Evolutionary conservation across 331 rosid genomes (phyloP).

Genomic region (Acacia pycnantha): DNA sequence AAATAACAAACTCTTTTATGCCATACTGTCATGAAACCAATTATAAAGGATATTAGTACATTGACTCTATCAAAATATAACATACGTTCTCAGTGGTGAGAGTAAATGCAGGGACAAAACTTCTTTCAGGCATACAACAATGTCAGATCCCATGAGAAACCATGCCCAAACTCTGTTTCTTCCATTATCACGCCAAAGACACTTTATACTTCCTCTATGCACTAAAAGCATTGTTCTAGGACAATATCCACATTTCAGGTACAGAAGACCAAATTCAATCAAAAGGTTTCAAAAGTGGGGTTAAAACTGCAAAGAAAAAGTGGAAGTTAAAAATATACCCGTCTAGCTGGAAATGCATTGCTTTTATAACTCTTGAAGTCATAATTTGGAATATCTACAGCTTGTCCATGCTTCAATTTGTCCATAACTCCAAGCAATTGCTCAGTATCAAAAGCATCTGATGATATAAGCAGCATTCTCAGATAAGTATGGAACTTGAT

Average conservation of each 20-base stretch:
- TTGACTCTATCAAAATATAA: neutral
- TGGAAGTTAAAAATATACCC: conserved; percentile 55
- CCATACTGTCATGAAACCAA: neutral
- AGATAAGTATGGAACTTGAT: neutral
- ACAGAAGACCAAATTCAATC: conserved; percentile 14
- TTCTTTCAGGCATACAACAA: neutral
- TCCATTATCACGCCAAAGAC: conserved; percentile 1
- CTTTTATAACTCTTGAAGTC: conserved; percentile 90
- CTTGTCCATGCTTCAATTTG: conserved; percentile 81
- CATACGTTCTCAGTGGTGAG: neutral
- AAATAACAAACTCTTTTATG: neutral
- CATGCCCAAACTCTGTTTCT: neutral
- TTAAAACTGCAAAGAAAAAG: conserved; percentile 6
- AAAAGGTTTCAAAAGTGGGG: neutral
- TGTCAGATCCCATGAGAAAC: neutral
- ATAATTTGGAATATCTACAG: conserved; percentile 93
- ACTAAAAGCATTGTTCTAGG: neutral
- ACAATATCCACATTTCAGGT: conserved; percentile 16
- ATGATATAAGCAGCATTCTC: conserved; percentile 27
- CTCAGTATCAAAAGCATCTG: conserved; percentile 96
- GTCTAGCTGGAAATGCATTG: conserved; percentile 69
- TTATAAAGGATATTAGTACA: neutral
- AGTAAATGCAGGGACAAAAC: neutral
- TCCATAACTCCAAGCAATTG: conserved; percentile 70
- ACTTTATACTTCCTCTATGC: conserved; percentile 15